Evolutionary conservation across 495 filamentous ascomycete genomes (phyloP).

Genomic region (Talaromyces stipitatus): DNA sequence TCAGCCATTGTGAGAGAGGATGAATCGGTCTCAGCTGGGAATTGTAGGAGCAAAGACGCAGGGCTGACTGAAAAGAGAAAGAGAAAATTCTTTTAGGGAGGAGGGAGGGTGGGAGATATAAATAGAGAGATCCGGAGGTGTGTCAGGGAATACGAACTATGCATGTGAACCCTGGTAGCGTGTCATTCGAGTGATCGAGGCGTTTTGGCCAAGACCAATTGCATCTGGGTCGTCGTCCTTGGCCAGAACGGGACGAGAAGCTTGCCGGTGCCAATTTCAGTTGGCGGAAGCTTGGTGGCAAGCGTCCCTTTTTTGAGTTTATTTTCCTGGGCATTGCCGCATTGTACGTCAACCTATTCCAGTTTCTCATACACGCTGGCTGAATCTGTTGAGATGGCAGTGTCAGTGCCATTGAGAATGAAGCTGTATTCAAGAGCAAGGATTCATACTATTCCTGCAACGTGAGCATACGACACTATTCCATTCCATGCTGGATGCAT

Average conservation of each 20-base stretch:
- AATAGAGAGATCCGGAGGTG: not conserved
- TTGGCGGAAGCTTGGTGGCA: not conserved
- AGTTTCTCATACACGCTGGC: no score
- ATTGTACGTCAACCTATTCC: not conserved
- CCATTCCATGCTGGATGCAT: not conserved
- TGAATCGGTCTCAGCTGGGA: not conserved
- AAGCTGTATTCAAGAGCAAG: no score
- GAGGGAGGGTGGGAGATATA: not conserved
- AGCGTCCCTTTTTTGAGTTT: not conserved
- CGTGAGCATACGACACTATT: not conserved
- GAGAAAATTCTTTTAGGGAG: not conserved
- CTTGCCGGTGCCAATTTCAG: not conserved
- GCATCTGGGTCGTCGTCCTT: not conserved
- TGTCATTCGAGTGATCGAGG: not conserved
- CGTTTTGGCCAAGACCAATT: not conserved
- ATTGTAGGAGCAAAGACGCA: not conserved
- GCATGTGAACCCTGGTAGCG: not conserved
- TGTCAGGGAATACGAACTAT: not conserved
- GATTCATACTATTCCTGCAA: not conserved
- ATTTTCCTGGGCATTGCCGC: not conserved
- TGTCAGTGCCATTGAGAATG: no score
- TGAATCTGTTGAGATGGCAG: no score
- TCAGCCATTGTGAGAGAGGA: conserved; percentile 1
- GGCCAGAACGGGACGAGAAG: not conserved
- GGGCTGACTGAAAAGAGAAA: not conserved